phyloP scores from a whole-genome alignment of 2,329 filamentous ascomycete species.

The Periconia macrospinosa region DNA sequence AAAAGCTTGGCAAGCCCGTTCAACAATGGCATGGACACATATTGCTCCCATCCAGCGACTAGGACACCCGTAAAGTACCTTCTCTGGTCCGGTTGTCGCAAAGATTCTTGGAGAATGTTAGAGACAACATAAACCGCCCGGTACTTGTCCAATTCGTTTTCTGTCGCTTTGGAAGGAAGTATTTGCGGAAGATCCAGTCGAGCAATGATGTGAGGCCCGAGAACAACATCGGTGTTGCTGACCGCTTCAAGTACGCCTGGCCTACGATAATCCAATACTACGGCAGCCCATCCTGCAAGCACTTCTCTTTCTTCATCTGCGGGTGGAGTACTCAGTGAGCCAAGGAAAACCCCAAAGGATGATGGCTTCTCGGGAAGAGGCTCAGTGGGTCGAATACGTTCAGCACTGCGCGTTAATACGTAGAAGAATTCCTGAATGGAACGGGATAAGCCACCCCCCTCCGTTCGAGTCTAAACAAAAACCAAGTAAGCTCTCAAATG shows the following conservation, averaged over 20 bases:
- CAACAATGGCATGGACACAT: conserved; percentile 29
- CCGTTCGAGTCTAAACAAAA: conserved; percentile 14
- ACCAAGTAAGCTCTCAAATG: conserved; percentile 9
- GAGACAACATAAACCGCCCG: conserved; percentile 28
- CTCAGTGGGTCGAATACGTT: conserved; percentile 20
- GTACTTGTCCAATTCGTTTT: conserved; percentile 30
- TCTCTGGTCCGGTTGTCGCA: conserved; percentile 24
- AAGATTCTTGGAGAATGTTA: conserved; percentile 22
- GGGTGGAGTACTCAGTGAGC: conserved; percentile 26
- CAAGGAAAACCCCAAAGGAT: conserved; percentile 42
- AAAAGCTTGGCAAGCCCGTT: conserved; percentile 35
- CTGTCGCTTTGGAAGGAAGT: conserved; percentile 20
- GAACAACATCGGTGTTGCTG: conserved; percentile 20
- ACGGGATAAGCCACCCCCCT: conserved; percentile 21
- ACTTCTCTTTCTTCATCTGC: conserved; percentile 27
- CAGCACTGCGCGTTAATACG: conserved; percentile 24
- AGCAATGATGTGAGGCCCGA: conserved; percentile 36
- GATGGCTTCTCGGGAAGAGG: conserved; percentile 27
- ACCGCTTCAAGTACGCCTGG: conserved; percentile 35
- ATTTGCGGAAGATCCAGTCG: conserved; percentile 31
- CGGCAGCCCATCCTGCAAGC: conserved; percentile 35
- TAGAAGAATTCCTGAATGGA: conserved; percentile 36
- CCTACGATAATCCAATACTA: conserved; percentile 35
- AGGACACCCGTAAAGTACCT: conserved; percentile 39
- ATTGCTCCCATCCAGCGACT: conserved; percentile 36